phyloP scores from a whole-genome alignment of 2,329 filamentous ascomycete species.

The Ophiocordyceps camponoti-leonardi region DNA sequence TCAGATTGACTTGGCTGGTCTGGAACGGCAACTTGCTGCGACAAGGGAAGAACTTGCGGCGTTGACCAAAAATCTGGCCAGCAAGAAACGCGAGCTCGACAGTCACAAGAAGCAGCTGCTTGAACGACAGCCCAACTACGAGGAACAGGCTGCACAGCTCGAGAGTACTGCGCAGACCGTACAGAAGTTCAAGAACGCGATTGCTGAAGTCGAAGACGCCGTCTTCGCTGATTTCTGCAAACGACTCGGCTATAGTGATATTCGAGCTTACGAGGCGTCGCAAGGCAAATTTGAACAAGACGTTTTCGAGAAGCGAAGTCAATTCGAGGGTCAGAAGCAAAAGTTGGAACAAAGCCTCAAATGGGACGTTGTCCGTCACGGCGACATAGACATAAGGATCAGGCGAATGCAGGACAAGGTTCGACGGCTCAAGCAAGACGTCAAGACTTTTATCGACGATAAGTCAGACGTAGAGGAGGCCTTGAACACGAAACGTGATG shows the following conservation, averaged over 20 bases:
- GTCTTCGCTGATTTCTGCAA: slow-evolving; percentile 77
- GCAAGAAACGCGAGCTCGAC: slow-evolving; percentile 68
- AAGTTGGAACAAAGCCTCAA: slow-evolving; percentile 45
- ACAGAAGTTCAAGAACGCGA: slow-evolving; percentile 38
- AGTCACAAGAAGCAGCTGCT: slow-evolving; percentile 56
- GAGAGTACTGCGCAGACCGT: slow-evolving; percentile 35
- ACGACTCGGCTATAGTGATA: slow-evolving; percentile 71
- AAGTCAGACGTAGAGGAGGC: slow-evolving; percentile 59
- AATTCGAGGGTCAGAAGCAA: slow-evolving; percentile 73
- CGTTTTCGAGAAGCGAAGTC: slow-evolving; percentile 67
- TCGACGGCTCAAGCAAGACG: slow-evolving; percentile 48
- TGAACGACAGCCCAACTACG: slow-evolving; percentile 62
- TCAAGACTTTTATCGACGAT: slow-evolving; percentile 52
- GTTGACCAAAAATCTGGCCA: slow-evolving; percentile 66
- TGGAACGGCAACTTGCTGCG: slow-evolving; percentile 60
- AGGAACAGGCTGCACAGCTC: slow-evolving; percentile 53
- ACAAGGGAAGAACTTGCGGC: slow-evolving; percentile 60
- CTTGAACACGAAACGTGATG: slow-evolving; percentile 55
- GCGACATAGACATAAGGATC: slow-evolving; percentile 50
- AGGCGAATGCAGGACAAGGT: slow-evolving; percentile 49
- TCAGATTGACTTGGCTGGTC: slow-evolving; percentile 59
- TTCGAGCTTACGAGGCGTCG: slow-evolving; percentile 83
- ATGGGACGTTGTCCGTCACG: slow-evolving; percentile 35
- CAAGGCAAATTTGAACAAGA: slow-evolving; percentile 89
- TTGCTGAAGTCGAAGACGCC: slow-evolving; percentile 72